Evolutionary conservation across 1,284 basidiomycete genomes (phyloP), one percentile per base, ranked within the genome.

Genomic region (Stereum hirsutum): DNA sequence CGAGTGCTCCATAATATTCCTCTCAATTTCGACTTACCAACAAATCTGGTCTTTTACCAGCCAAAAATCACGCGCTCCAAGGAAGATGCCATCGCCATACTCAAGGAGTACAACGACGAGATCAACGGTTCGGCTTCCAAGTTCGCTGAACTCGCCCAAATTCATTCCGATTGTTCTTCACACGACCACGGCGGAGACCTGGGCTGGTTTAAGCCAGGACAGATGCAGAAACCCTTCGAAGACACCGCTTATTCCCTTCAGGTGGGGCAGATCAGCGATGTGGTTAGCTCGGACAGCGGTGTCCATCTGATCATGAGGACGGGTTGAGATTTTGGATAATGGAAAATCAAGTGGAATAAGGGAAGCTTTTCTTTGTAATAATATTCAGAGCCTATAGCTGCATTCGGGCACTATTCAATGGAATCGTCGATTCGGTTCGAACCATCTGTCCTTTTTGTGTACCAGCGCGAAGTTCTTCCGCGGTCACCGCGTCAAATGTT

Each of bases 171-270:
- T 62, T 95, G 91, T 63, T 88, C 87, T 3, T 92, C 88, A 39
- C 85, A 92, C 57, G 62, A 70, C 25, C 72, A 85, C 51, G 74
- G 72, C 2, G 93, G 93, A 1, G 92, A 97, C 60, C 74, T 97
- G 5, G 90, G 96, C 4, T 75, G 70, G 68, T 99, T 99, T 58
- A 76, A 74, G 2, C 76, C 66, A 12, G 89, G 88, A 2, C 85
- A 90, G 70, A 99, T 99, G 96, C 96, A 99, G 66, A 93, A 91
- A 64, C 82, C 91, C 19, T 99, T 99, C 58, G 94, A 98, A 68
- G 90, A 96, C 20, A 89, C 89, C 4, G 77, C 93, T 7, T 97
- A 81, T 63, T 77, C 65, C 1, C 74, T 98, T 47, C 60, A 82
- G 44, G 75, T 89, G n/a, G 90, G 87, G 12, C 66, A 90, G 63